Evolutionary conservation across 805 yeast genomes (phyloP).

Genomic region (Metschnikowia henanensis): DNA sequence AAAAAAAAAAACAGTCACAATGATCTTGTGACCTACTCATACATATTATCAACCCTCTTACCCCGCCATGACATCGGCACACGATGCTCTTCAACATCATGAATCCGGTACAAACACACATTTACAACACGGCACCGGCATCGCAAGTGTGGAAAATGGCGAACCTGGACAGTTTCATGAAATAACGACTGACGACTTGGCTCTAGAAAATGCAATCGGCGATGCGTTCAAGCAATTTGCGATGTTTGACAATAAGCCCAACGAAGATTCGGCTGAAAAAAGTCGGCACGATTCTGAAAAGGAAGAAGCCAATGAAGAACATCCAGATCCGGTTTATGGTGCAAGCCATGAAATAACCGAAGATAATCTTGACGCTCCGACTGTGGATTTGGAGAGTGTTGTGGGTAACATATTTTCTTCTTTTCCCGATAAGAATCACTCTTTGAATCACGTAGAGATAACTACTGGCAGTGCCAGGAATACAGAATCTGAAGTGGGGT

Average conservation of each 20-base stretch:
- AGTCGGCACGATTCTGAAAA: not conserved
- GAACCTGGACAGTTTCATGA: not conserved
- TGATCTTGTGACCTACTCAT: conserved; percentile 19
- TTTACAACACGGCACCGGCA: not conserved
- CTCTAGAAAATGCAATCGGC: conserved; percentile 35
- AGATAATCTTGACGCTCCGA: not conserved
- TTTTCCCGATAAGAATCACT: not conserved
- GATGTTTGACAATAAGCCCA: conserved; percentile 10
- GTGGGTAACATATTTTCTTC: conserved; percentile 9
- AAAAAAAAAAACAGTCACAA: conserved; percentile 22
- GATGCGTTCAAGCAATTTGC: conserved; percentile 38
- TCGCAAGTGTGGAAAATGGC: not conserved
- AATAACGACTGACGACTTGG: conserved; percentile 12
- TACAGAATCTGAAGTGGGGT: too few species aligned
- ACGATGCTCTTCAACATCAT: conserved; percentile 2
- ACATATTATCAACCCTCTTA: conserved; percentile 7
- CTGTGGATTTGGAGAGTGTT: conserved; percentile 7
- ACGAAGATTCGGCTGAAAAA: not conserved
- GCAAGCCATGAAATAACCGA: not conserved
- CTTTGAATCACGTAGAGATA: too few species aligned
- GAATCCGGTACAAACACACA: conserved; percentile 5
- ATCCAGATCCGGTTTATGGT: not conserved
- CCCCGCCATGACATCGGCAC: conserved; percentile 10
- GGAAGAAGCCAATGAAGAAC: not conserved
- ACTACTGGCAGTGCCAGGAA: too few species aligned